Evolutionary conservation across 371 early-diverging fungal species (phyloP), one percentile per base, ranked within the genome.

Genomic region (Mycotypha africana): DNA sequence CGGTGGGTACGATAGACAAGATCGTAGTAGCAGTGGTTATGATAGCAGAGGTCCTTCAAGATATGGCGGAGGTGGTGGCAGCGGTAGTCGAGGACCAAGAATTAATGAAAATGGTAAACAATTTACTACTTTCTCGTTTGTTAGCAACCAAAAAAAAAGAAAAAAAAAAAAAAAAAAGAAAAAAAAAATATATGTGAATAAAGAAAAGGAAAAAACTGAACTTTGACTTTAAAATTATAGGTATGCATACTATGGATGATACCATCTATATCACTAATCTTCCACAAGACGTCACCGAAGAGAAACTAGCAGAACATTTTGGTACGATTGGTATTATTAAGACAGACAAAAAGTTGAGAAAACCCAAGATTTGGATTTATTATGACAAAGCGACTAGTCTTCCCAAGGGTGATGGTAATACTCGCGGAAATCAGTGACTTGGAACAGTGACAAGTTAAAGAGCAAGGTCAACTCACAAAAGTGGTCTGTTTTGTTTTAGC

Each of bases 241-340:
- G 66, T 21, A 58, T 63, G 34, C 64, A 82, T 33, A 75, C 59
- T 48, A 71, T 67, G 37, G 64, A 71, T 6, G 87, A 86, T 41
- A 85, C 87, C 0, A 60, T 86, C 22, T 86, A 85, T 51, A 78
- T 86, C 47, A 77, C 72, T 24, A 79, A 79, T 30, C 56, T 79
- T 14, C 70, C 69, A 25, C 62, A 75, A 37, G 72, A 70, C 14
- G 63, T 70, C 16, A 76, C 84, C 5, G 87, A 82, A 51, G 70
- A 71, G n/a, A 74, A 74, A 26, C 60, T 86, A 17, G 74, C 68
- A 24, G 73, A 76, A 9, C 70, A 65, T 46, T 86, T 86, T 61
- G 76, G 78, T 10, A 69, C 78, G 17, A 81, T 86, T 53, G 87
- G 87, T n/a, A 67, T 81, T 20, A 78, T 86, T 50, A 86, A 85